Evolutionary conservation across 2,329 filamentous ascomycete species (phyloP).

Genomic region (Penicillium italicum): DNA sequence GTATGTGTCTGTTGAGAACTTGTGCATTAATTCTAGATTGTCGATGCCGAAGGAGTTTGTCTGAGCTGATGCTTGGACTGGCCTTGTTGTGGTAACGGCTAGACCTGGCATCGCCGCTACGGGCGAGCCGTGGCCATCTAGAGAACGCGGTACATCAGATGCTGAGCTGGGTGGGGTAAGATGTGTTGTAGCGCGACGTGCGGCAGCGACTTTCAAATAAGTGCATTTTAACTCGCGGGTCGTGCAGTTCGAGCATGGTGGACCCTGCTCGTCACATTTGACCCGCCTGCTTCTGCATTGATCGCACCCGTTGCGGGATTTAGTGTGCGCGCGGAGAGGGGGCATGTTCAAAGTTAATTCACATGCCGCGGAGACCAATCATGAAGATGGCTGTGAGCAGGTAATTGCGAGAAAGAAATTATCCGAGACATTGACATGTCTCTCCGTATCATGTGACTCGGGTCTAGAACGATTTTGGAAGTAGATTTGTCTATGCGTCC

Average conservation of each 20-base stretch:
- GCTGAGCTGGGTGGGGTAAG: background rate
- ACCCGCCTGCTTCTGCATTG: slow-evolving; percentile 19
- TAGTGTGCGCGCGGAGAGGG: slow-evolving; percentile 19
- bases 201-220: slow-evolving; percentile 16
- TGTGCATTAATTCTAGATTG: slow-evolving; percentile 51
- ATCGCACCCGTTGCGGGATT: slow-evolving; percentile 27
- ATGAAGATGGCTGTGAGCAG: background rate
- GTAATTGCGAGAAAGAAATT: background rate
- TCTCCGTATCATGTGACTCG: slow-evolving; percentile 4
- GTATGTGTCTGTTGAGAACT: slow-evolving; percentile 47
- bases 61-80: background rate
- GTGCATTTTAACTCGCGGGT: slow-evolving; percentile 26
- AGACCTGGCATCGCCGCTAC: background rate
- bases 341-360: slow-evolving; percentile 9
- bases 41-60: slow-evolving; percentile 13
- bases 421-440: background rate
- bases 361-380: background rate
- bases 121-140: background rate
- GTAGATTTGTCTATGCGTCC: background rate
- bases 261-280: slow-evolving; percentile 34
- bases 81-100: background rate
- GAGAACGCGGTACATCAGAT: background rate
- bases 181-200: background rate
- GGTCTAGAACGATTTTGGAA: background rate
- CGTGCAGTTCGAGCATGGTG: slow-evolving; percentile 32